Base-by-base conservation (phyloP, 441 rosid species). In the Adansonia madagascariensis region DNA sequence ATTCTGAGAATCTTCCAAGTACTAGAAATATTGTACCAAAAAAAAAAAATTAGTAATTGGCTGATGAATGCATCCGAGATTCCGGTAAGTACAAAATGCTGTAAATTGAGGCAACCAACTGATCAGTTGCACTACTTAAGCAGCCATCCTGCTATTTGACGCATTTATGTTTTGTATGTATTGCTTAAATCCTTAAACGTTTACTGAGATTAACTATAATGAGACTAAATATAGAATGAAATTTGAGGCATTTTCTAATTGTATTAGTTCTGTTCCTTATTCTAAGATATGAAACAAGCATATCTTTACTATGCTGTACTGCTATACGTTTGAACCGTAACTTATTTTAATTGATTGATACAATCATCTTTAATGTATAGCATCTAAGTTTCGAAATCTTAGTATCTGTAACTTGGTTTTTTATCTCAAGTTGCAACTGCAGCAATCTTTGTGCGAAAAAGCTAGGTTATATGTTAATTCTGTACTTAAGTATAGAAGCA, bases 1-100 rank as follows among this genome's bases (percentile, higher is more conserved):
- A 74, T 63, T 65, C 79, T 73, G 60, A 8, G 74, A n/a, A 6
- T 76, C 31, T 66, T 52, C 44, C 70, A 41, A 43, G 53, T 4
- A 67, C n/a, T 43, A 20, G 1, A 44, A 46, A 67, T n/a, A 10
- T 5, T 1, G n/a, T 17, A 15, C 59, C n/a, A 43, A 39, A 41
- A 41, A 41, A 41, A 17, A 39, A n/a, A 20, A 50, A 20, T 10
- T 20, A 20, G 12, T 2, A 73, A 43, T n/a, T 44, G 14, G 24
- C 46, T 17, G 75, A 53, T 24, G 20, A 75, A 41, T 46, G 17
- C 24, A 53, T 22, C 17, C 43, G 49, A 22, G 14, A 63, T 14
- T 2, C 68, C 68, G 35, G 3, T 35, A 2, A 31, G 67, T 62
- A 12, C 44, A 62, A 39, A 3, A 61, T 11, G 43, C 66, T 11